Conservation (phyloP, 1,284 basidiomycete species). For the Porogramme epimiltina region DNA sequence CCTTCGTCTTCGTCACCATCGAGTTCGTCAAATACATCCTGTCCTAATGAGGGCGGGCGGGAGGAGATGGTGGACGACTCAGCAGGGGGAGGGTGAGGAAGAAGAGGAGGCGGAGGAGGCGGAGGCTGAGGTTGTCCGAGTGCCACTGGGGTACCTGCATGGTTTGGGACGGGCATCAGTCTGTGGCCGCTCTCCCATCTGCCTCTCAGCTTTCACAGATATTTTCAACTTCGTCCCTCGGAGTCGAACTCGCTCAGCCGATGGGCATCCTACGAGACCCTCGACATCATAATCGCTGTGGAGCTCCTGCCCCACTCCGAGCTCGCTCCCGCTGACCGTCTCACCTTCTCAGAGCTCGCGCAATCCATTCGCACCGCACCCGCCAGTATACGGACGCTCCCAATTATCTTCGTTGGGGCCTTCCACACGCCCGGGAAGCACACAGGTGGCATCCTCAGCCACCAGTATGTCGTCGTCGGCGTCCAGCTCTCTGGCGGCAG, state of each 20-base stretch:
- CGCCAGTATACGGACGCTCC: not conserved
- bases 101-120: conserved; percentile 51
- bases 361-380: not conserved
- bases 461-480: conserved; percentile 1
- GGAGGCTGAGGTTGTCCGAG: conserved; percentile 63
- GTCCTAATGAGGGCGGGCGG: no score
- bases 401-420: not conserved
- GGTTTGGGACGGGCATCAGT: no score
- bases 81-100: conserved; percentile 60
- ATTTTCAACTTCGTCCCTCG: no score
- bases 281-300: no score
- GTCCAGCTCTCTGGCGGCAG: no score
- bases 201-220: no score
- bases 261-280: no score
- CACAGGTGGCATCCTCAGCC: not conserved
- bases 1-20: no score
- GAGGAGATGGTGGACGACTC: conserved; percentile 49
- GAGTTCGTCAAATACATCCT: no score
- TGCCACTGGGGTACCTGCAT: conserved; percentile 72
- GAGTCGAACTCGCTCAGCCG: no score
- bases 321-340: not conserved
- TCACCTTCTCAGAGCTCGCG: not conserved
- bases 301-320: not conserved
- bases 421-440: not conserved
- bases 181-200: no score